These are phyloP conservation scores for Glarea lozoyensis DNA, from an alignment of 495 filamentous ascomycete genomes.

Conservation along the genomic window DNA sequence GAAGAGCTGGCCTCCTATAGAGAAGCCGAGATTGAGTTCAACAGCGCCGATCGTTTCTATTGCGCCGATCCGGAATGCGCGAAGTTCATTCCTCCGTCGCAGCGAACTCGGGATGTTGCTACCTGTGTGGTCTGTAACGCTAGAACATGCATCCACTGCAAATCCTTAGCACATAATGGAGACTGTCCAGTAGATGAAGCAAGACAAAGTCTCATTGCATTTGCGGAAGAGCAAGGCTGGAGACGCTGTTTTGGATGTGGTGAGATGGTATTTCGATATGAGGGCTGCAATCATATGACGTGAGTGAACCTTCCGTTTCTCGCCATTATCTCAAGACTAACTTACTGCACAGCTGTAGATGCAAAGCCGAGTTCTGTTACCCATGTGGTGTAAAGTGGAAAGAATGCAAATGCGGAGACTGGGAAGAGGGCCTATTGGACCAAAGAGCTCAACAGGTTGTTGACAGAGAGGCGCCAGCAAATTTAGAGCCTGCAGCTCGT, in stretches of 20 bases:
- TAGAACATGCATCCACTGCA: constrained; percentile 1
- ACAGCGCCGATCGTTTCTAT: constrained; percentile 17
- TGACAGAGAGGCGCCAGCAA: constrained; percentile 8
- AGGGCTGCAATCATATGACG: constrained; percentile 2
- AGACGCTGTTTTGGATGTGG: constrained; percentile 4
- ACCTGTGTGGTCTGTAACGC: constrained; percentile 1
- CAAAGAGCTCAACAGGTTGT: constrained; percentile 12
- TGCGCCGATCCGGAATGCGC: constrained; percentile 8
- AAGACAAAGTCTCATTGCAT: constrained; percentile 1
- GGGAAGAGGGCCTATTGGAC: constrained; percentile 7
- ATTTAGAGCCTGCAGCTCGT: constrained; percentile 1
- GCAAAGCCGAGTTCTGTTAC: constrained; percentile 14
- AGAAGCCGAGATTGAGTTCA: constrained; percentile 16
- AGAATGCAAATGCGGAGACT: constrained; percentile 14
- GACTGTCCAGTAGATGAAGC: constrained; percentile 1
- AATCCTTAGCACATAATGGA: constrained; percentile 3
- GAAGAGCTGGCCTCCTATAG: constrained; percentile 16
- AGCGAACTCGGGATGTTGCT: constrained; percentile 1
- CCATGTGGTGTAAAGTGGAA: constrained; percentile 16
- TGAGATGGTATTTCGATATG: constrained; percentile 1
- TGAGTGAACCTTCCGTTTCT: constrained; percentile 3
- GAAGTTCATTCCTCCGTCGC: constrained; percentile 4
- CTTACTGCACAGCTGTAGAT: constrained; percentile 13
- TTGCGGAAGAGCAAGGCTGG: constrained; percentile 4
- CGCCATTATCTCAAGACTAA: constrained; percentile 6